Evolutionary conservation across 2,329 filamentous ascomycete genomes (phyloP).

Genomic region (Trichoderma polysporum): DNA sequence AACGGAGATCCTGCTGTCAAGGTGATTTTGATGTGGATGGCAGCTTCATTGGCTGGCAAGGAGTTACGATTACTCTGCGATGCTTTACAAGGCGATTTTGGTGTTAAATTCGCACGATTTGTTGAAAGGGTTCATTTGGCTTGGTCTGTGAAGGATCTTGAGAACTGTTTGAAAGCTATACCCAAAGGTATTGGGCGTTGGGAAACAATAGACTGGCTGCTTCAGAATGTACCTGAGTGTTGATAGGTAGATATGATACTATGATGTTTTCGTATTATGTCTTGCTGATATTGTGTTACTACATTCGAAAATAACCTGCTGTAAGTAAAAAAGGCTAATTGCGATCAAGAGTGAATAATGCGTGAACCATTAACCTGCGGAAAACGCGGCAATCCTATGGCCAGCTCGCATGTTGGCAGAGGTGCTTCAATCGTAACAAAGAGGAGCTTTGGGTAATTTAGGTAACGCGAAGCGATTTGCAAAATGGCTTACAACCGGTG

Average conservation of each 20-base stretch:
- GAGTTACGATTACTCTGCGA: constrained; percentile 27
- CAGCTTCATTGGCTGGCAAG: constrained; percentile 27
- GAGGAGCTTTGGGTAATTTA: too few relatives aligned
- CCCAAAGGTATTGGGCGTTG: neutral
- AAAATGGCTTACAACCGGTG: too few relatives aligned
- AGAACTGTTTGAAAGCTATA: neutral
- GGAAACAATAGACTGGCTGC: constrained; percentile 11
- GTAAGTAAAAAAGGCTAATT: too few relatives aligned
- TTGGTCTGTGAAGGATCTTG: constrained; percentile 4
- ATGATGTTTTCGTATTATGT: neutral
- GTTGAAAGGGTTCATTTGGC: neutral
- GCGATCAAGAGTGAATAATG: too few relatives aligned
- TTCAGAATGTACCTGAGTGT: neutral
- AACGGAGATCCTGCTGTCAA: constrained; percentile 36
- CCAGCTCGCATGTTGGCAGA: too few relatives aligned
- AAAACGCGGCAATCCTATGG: too few relatives aligned
- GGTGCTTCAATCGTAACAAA: too few relatives aligned
- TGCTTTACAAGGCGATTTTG: constrained; percentile 11
- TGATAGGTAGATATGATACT: neutral
- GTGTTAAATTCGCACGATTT: neutral
- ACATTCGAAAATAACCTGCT: neutral
- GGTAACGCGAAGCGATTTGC: too few relatives aligned
- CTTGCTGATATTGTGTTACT: neutral
- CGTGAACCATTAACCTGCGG: too few relatives aligned
- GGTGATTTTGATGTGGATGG: constrained; percentile 34